Evolutionary conservation across 108 stramenopile species (phyloP).

Genomic region (Skeletonema potamos): DNA sequence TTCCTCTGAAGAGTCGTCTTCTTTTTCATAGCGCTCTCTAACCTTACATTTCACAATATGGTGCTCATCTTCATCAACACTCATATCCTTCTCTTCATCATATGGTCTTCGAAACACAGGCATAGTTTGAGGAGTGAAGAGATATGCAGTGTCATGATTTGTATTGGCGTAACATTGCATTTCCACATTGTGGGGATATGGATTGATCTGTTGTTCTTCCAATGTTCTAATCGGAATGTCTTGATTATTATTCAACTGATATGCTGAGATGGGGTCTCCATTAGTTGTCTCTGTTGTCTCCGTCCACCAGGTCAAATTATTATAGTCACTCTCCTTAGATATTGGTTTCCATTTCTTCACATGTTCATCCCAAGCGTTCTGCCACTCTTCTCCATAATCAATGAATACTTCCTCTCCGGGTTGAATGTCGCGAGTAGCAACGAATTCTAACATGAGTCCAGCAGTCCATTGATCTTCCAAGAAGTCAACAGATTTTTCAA

Average conservation of each 20-base stretch:
- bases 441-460: slow-evolving; percentile 58
- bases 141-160: slow-evolving; percentile 31
- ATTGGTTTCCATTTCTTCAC: slow-evolving; percentile 38
- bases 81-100: slow-evolving; percentile 14
- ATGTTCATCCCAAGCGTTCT: slow-evolving; percentile 60
- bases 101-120: slow-evolving; percentile 27
- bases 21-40: slow-evolving; percentile 15
- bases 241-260: slow-evolving; percentile 27
- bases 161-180: slow-evolving; percentile 27
- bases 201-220: slow-evolving; percentile 31
- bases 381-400: slow-evolving; percentile 61
- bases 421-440: slow-evolving; percentile 58
- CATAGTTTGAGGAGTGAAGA: slow-evolving; percentile 16
- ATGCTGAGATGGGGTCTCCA: slow-evolving; percentile 32
- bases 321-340: slow-evolving; percentile 30
- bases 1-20: slow-evolving; percentile 10
- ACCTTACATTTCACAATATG: slow-evolving; percentile 27
- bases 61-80: slow-evolving; percentile 11
- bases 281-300: background rate
- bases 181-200: slow-evolving; percentile 33
- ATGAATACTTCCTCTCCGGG: slow-evolving; percentile 74
- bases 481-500: slow-evolving; percentile 52
- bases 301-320: slow-evolving; percentile 41
- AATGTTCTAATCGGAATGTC: slow-evolving; percentile 23
- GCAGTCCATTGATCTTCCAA: slow-evolving; percentile 51